phyloP scores from a whole-genome alignment of 139 green algal species.

The Micromonas pusilla region DNA sequence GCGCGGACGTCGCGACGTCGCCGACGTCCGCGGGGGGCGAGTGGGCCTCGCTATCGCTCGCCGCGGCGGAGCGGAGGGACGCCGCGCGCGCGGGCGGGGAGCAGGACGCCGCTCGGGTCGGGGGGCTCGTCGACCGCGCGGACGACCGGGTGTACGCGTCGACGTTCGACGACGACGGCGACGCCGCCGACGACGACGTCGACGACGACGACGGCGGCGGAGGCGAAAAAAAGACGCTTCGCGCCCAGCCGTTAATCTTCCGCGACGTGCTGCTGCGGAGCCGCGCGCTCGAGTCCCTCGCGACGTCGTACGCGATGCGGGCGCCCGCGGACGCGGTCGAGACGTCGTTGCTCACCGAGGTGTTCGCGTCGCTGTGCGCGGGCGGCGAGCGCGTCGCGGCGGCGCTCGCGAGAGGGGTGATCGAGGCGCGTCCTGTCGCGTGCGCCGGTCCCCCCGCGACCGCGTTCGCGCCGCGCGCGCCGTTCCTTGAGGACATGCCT shows the following conservation, averaged over 20 bases:
- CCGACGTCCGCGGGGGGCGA: not conserved
- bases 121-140: not conserved
- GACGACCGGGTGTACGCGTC: not conserved
- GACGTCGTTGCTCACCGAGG: not conserved
- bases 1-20: not conserved
- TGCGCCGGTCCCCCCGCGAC: no score
- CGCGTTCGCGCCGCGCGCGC: no score
- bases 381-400: not conserved
- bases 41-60: not conserved
- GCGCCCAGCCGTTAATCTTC: not conserved
- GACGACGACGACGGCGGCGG: not conserved
- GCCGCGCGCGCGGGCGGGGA: not conserved
- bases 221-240: no score
- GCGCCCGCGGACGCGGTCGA: not conserved
- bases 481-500: no score
- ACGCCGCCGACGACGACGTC: no score
- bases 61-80: not conserved
- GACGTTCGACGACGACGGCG: not conserved
- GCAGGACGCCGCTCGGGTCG: not conserved
- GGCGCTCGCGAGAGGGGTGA: not conserved
- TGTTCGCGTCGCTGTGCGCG: not conserved
- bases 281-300: not conserved
- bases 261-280: not conserved
- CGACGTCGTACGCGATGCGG: not conserved
- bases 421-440: no score